phyloP scores from a whole-genome alignment of 2,329 filamentous ascomycete species.

The Zymoseptoria brevis region DNA sequence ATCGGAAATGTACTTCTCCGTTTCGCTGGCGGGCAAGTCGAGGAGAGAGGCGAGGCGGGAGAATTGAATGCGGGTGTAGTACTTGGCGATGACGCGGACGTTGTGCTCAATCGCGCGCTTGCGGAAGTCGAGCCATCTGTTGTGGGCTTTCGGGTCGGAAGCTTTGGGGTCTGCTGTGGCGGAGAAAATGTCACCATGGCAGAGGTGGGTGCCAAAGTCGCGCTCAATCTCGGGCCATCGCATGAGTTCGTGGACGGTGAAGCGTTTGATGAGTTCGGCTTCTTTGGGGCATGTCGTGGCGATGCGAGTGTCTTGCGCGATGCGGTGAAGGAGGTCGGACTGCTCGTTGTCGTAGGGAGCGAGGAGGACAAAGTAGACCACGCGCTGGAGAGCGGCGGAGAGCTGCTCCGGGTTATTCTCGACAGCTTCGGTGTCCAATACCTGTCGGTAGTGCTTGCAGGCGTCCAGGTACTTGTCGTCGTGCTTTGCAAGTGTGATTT shows the following conservation, averaged over 20 bases:
- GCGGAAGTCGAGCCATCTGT: slow-evolving; percentile 87
- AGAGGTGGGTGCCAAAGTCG: slow-evolving; percentile 81
- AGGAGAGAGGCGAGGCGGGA: slow-evolving; percentile 81
- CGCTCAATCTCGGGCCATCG: slow-evolving; percentile 91
- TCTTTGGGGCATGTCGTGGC: slow-evolving; percentile 50
- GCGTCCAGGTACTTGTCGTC: slow-evolving; percentile 95
- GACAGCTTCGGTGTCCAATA: slow-evolving; percentile 90
- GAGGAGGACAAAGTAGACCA: slow-evolving; percentile 96
- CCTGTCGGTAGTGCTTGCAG: slow-evolving; percentile 97
- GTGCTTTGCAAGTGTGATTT: slow-evolving; percentile 91
- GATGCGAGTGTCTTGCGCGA: slow-evolving; percentile 77
- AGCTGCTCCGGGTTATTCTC: slow-evolving; percentile 83
- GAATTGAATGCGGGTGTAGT: slow-evolving; percentile 97
- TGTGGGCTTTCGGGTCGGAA: slow-evolving; percentile 68
- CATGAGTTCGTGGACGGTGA: slow-evolving; percentile 95
- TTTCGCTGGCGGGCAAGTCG: slow-evolving; percentile 89
- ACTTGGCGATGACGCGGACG: slow-evolving; percentile 92
- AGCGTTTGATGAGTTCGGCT: slow-evolving; percentile 80
- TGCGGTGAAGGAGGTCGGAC: slow-evolving; percentile 89
- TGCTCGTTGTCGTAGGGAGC: slow-evolving; percentile 98
- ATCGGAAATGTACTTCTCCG: slow-evolving; percentile 97
- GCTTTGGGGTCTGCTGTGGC: slow-evolving; percentile 46
- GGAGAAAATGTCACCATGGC: slow-evolving; percentile 78
- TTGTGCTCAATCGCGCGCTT: slow-evolving; percentile 99
- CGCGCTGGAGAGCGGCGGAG: slow-evolving; percentile 76